A percentile compares a stretch with the other conserved stretches of the same genome.
Evolutionary conservation across 2,329 filamentous ascomycete genomes (phyloP).

Genomic region (Clonostachys sp.): DNA sequence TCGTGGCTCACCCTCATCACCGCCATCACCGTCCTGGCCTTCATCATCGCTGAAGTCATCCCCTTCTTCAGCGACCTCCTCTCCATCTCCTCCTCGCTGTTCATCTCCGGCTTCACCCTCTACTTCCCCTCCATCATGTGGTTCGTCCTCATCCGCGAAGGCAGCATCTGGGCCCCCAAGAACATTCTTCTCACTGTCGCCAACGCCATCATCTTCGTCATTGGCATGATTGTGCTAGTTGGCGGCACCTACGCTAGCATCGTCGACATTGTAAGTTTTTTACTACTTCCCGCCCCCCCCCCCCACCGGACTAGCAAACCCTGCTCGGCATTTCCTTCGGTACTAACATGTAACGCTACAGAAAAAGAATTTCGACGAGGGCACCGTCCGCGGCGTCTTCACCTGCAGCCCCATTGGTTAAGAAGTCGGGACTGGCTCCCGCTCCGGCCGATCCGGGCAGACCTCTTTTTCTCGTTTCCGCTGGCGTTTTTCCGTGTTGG

Average conservation of each 20-base stretch:
- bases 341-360: constrained; percentile 1
- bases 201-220: constrained; percentile 18
- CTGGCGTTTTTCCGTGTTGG: too few relatives aligned
- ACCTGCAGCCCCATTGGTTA: constrained; percentile 19
- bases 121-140: constrained; percentile 37
- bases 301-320: background rate
- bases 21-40: constrained; percentile 57
- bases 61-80: constrained; percentile 69
- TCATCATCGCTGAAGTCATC: constrained; percentile 68
- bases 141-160: constrained; percentile 30
- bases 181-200: constrained; percentile 16
- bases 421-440: background rate
- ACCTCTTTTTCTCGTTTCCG: too few relatives aligned
- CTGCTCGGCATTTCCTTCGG: background rate
- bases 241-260: constrained; percentile 24
- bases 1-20: constrained; percentile 57
- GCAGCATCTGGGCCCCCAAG: constrained; percentile 17
- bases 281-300: background rate
- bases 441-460: too few relatives aligned
- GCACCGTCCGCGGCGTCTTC: constrained; percentile 17
- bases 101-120: constrained; percentile 40
- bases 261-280: constrained; percentile 19
- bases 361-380: constrained; percentile 15
- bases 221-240: constrained; percentile 22
- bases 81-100: constrained; percentile 44